Evolutionary conservation across 129 eudicot genomes (phyloP), one percentile per base, ranked within the genome.

Genomic region (Flaveria bidentis): DNA sequence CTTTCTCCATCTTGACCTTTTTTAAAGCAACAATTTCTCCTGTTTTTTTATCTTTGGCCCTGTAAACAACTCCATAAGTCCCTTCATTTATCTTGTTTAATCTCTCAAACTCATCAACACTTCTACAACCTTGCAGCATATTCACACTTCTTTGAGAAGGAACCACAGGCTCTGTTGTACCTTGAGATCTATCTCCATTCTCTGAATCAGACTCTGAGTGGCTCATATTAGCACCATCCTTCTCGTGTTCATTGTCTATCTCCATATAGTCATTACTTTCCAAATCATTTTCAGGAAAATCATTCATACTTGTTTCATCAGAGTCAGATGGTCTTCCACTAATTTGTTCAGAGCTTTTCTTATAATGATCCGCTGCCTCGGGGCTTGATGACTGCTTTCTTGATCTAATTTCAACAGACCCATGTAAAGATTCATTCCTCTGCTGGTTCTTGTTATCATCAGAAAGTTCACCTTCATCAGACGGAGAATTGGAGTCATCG

Each of bases 1-100:
- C 98, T 75, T 84, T 91, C 72, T 93, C 98, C 98, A 93, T 93
- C 85, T 93, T 93, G 28, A 93, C 98, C 87, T 91, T 90, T 79
- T 93, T 93, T 67, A 93, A 47, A 1, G 97, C 98, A 79, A 93
- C 97, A 74, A 93, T 77, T 86, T 93, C 98, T 82, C 98, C 96
- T 13, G 97, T 84, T 66, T 87, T 91, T 69, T 82, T 93, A 76
- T 93, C 98, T 77, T 76, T 93, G 60, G 97, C 98, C 83, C 97
- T 91, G 66, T 58, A 93, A 30, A 93, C 97, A 67, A 93, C 91
- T 49, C 97, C 98, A 28, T 91, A 93, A 50, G 97, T 91, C 22
- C 98, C 98, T 83, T 93, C 98, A 72, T 93, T 90, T 61, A 91
- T 93, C 83, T 83, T 93, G 76, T 91, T 93, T 67, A 93, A 73